Base-by-base conservation (phyloP, 148 eudicot genomes). In the Cornus controversa region DNA sequence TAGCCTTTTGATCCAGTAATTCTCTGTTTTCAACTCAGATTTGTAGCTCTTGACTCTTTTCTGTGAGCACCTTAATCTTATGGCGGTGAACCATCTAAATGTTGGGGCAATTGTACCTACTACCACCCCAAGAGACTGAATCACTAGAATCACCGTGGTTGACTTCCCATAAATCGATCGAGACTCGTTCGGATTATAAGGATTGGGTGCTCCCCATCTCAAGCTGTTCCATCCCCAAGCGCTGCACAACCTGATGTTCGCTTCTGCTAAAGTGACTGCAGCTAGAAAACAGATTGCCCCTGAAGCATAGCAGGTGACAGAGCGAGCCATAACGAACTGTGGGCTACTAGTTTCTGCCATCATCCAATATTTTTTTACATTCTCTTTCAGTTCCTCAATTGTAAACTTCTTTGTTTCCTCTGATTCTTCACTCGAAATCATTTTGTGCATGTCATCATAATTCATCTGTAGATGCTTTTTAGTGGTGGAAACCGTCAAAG, bases 331-430 rank as follows among this genome's bases (percentile, higher is more conserved):
- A 29, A 75, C 72, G 23, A 82, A 82, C 72, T 78, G 82, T 7
- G 82, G 82, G 23, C 42, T 34, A 23, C 78, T 54, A 15, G 75
- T 77, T 69, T 68, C 70, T 15, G 69, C 81, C 81, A 82, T 77
- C 66, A 77, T 65, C 84, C 80, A 77, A 60, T 74, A 69, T 14
- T 53, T 68, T 23, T 24, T 37, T 1, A 78, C 54, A 69, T 54
- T 13, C 27, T n/a, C 27, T 23, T 34, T 82, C 42, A 82, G 67
- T 31, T 53, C 36, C 8, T 79, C 79, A 7, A 36, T 23, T 15
- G 28, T 10, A n/a, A 74, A 20, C 68, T 18, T 58, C 23, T 40
- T 27, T 54, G 54, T 54, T 24, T 23, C 9, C 23, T 34, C 8
- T 58, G 13, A 11, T 77, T 23, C 20, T 23, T 65, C 57, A 29